Base-by-base conservation (phyloP, 257 asterid genomes). In the Capsicum pubescens region DNA sequence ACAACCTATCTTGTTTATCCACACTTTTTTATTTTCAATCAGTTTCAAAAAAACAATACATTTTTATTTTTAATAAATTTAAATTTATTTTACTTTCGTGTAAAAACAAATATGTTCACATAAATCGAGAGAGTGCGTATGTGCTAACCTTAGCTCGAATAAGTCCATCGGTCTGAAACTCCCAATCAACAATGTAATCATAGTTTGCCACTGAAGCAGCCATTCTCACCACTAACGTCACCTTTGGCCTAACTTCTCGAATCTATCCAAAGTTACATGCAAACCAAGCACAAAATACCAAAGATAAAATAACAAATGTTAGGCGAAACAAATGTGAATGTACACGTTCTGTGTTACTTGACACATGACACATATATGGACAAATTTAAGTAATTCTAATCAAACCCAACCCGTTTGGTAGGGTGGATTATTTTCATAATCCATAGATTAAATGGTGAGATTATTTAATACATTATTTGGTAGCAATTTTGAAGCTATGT, bases 161-260 rank as follows among this genome's bases (percentile, higher is more conserved):
- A 12, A 96, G 91, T 48, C 99, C 99, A 86, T 96, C 99, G 0
- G 95, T 92, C 86, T 96, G 99, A 83, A 96, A 96, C 86, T 92
- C 99, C 99, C 99, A 96, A 81, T 96, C 99, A 36, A 94, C 92
- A 21, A 96, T 96, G 83, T 96, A 96, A 52, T 96, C 99, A 36
- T 96, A 96, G 90, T 96, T 96, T 5, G 97, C 99, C 4, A 96
- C 98, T 8, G 99, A 96, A 8, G 98, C 98, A 12, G 97, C 98
- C 98, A 94, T 96, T 83, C 99, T 85, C 57, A 90, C 99, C 92
- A 96, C 98, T 64, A 96, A 81, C 0, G 99, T 92, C 94, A 96
- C 98, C 85, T 96, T 94, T 63, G 99, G 98, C 89, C 99, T 89
- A 63, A 71, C 97, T 88, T 96, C 99, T n/a, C 97, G 84, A 32